These are phyloP conservation scores for Aciculosporium take DNA, from an alignment of 2,329 filamentous ascomycete species.

Conservation along the genomic window DNA sequence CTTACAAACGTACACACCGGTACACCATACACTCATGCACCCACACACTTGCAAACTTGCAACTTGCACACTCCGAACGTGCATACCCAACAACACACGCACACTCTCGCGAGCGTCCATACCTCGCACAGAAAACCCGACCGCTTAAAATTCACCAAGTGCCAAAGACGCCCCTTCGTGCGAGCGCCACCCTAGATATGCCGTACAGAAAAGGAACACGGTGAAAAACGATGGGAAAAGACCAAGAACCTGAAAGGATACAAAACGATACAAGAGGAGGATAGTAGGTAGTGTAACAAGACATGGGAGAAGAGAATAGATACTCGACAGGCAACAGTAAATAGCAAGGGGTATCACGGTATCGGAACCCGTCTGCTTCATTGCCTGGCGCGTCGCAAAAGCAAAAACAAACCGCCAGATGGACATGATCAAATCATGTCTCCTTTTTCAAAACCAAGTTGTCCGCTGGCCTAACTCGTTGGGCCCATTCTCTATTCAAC, in stretches of 20 bases:
- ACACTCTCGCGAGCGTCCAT: too few relatives aligned
- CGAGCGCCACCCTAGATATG: too few relatives aligned
- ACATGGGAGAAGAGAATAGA: not conserved
- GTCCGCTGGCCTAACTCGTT: conserved; percentile 46
- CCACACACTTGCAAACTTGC: not conserved
- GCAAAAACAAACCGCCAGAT: conserved; percentile 2
- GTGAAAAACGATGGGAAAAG: not conserved
- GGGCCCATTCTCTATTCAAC: conserved; percentile 48
- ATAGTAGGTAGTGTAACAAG: not conserved
- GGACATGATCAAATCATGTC: conserved; percentile 8
- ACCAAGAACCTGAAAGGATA: not conserved
- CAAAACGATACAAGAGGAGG: not conserved
- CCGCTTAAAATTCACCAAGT: too few relatives aligned
- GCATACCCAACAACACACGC: too few relatives aligned
- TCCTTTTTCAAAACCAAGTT: conserved; percentile 45
- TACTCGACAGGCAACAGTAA: not conserved
- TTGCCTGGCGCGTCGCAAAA: not conserved
- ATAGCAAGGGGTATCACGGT: conserved; percentile 1
- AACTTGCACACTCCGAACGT: not conserved
- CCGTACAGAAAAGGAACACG: too few relatives aligned
- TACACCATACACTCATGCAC: not conserved
- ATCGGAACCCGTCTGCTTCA: not conserved
- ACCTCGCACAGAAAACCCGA: too few relatives aligned
- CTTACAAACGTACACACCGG: not conserved
- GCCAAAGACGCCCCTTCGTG: too few relatives aligned